Evolutionary conservation across 495 filamentous ascomycete genomes (phyloP).

Genomic region (Aspergillus incahuasiensis): DNA sequence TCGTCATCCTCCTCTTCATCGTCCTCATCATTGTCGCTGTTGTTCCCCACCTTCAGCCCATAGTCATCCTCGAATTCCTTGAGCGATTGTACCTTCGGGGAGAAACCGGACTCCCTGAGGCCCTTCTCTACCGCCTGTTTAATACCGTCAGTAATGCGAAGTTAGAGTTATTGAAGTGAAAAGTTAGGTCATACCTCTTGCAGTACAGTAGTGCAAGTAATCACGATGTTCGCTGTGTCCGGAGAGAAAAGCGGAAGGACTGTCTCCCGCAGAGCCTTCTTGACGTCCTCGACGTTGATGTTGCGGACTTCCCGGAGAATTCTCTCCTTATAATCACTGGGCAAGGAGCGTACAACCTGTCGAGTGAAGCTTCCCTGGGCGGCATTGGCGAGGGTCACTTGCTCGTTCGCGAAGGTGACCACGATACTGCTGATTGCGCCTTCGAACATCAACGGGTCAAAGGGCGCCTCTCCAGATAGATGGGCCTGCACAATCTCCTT

Average conservation of each 20-base stretch:
- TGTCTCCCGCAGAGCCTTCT: constrained; percentile 65
- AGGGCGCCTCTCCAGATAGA: constrained; percentile 52
- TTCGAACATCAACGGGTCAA: constrained; percentile 81
- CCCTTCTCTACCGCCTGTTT: constrained; percentile 64
- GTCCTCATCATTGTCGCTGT: constrained; percentile 61
- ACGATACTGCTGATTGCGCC: constrained; percentile 88
- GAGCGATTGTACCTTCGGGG: constrained; percentile 66
- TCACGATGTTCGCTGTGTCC: constrained; percentile 70
- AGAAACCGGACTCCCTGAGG: constrained; percentile 72
- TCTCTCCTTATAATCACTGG: constrained; percentile 70
- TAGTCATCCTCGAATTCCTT: constrained; percentile 88
- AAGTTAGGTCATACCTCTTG: constrained; percentile 58
- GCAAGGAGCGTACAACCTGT: constrained; percentile 70
- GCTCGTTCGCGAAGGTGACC: constrained; percentile 75
- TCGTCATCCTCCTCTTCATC: constrained; percentile 60
- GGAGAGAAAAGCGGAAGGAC: constrained; percentile 75
- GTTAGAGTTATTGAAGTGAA: not conserved
- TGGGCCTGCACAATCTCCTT: constrained; percentile 69
- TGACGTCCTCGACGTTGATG: constrained; percentile 73
- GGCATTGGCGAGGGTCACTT: constrained; percentile 74
- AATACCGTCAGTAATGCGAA: constrained; percentile 8
- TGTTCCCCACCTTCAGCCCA: constrained; percentile 68
- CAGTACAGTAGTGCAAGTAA: constrained; percentile 85
- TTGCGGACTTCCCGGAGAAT: constrained; percentile 72
- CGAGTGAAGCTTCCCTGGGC: constrained; percentile 77